Conservation (phyloP, 1,139 yeast species). For the Lodderomyces metapsilosis region DNA sequence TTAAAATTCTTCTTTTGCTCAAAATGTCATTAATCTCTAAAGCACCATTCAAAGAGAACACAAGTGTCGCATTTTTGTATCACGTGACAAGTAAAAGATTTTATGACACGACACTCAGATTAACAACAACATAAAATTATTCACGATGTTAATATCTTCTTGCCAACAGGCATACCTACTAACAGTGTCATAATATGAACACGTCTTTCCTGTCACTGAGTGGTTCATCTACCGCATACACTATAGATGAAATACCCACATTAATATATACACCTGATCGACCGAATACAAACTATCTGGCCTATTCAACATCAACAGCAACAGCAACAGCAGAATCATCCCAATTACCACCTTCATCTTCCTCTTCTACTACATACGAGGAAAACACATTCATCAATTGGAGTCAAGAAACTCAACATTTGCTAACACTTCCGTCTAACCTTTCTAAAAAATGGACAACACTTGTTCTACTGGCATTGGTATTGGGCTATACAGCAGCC, state of each 20-base stretch:
- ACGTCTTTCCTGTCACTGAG: conserved; percentile 1
- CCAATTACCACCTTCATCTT: neutral
- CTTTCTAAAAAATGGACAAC: conserved; percentile 52
- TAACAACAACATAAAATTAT: too few species aligned
- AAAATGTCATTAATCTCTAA: too few species aligned
- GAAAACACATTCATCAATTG: conserved; percentile 40
- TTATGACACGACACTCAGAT: too few species aligned
- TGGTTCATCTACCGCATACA: conserved; percentile 7
- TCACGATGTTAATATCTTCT: too few species aligned
- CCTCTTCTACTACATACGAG: conserved; percentile 17
- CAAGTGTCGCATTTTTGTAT: too few species aligned
- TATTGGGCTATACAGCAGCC: conserved; percentile 60
- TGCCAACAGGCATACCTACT: too few species aligned
- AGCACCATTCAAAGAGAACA: too few species aligned
- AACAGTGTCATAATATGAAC: conserved; percentile 3
- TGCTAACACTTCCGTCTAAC: conserved; percentile 13
- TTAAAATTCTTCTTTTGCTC: too few species aligned
- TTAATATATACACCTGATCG: conserved; percentile 8
- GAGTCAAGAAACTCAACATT: conserved; percentile 23
- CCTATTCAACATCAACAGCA: neutral
- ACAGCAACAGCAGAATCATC: neutral
- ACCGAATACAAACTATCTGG: neutral
- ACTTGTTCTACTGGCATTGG: conserved; percentile 52
- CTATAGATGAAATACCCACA: conserved; percentile 13
- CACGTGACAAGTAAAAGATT: too few species aligned